Evolutionary conservation across 1,139 yeast genomes (phyloP).

Genomic region (Sugiyamaella sp.): DNA sequence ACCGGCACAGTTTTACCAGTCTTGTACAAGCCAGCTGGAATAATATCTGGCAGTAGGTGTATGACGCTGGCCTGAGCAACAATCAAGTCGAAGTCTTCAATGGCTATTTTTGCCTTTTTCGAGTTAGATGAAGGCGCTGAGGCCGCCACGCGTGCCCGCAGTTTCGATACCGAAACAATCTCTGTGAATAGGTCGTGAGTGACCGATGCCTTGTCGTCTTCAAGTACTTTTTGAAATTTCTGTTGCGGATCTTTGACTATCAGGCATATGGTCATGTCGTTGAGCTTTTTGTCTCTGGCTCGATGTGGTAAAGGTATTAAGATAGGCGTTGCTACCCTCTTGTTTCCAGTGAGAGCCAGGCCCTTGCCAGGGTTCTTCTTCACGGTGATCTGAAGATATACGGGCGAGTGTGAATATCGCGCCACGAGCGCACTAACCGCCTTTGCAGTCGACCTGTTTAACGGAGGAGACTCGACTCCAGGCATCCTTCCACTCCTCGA

Average conservation of each 20-base stretch:
- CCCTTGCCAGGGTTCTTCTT: constrained; percentile 23
- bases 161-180: constrained; percentile 33
- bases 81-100: constrained; percentile 32
- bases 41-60: constrained; percentile 30
- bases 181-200: constrained; percentile 36
- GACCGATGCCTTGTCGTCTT: constrained; percentile 27
- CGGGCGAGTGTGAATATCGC: constrained; percentile 23
- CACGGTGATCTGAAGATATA: constrained; percentile 32
- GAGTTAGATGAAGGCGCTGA: constrained; percentile 17
- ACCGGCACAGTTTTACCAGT: constrained; percentile 35
- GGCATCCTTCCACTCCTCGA: too few species aligned
- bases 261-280: constrained; percentile 32
- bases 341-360: constrained; percentile 13
- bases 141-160: constrained; percentile 28
- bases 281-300: constrained; percentile 26
- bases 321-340: constrained; percentile 29
- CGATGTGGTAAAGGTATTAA: constrained; percentile 34
- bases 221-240: constrained; percentile 29
- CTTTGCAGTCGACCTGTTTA: too few species aligned
- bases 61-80: constrained; percentile 33
- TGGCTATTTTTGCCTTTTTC: constrained; percentile 12
- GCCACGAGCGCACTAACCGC: constrained; percentile 23
- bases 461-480: too few species aligned
- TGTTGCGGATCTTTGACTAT: constrained; percentile 36
- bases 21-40: constrained; percentile 34